These are phyloP conservation scores for Trichothecium sympodiale DNA, from an alignment of 2,329 filamentous ascomycete species.

Conservation along the genomic window DNA sequence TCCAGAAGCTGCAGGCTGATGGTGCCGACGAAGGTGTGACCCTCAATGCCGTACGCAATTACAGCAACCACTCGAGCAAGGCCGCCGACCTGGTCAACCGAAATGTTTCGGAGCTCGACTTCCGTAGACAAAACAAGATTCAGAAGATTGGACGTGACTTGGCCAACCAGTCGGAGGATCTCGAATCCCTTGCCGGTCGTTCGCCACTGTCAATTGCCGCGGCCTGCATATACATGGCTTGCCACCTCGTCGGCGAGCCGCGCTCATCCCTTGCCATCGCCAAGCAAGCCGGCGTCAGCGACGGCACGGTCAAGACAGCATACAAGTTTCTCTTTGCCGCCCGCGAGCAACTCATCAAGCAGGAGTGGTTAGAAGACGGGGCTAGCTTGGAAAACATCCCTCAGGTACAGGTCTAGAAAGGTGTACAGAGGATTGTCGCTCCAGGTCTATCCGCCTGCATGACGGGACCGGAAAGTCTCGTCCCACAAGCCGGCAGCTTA, in stretches of 20 bases:
- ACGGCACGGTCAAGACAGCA: conserved; percentile 91
- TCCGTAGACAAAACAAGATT: conserved; percentile 59
- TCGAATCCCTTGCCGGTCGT: conserved; percentile 77
- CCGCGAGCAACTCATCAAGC: conserved; percentile 62
- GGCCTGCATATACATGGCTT: conserved; percentile 94
- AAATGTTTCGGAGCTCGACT: conserved; percentile 75
- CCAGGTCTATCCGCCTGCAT: no score
- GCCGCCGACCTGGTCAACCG: conserved; percentile 79
- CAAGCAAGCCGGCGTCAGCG: conserved; percentile 75
- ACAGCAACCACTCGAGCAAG: conserved; percentile 68
- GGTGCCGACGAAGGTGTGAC: conserved; percentile 31
- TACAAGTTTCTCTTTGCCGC: conserved; percentile 80
- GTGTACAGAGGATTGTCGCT: no score
- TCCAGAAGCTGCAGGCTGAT: conserved; percentile 56
- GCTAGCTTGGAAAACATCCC: conserved; percentile 65
- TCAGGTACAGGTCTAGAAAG: conserved; percentile 20
- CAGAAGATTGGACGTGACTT: conserved; percentile 72
- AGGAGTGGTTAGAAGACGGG: conserved; percentile 63
- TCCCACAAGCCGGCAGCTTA: no score
- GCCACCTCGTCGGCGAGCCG: conserved; percentile 69
- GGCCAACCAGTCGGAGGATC: conserved; percentile 64
- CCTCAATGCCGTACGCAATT: conserved; percentile 52
- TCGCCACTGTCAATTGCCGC: conserved; percentile 90
- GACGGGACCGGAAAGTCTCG: no score
- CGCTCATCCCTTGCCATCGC: conserved; percentile 83